Base-by-base conservation (phyloP, 164 flowering plant species). In the Kingdonia uniflora region DNA sequence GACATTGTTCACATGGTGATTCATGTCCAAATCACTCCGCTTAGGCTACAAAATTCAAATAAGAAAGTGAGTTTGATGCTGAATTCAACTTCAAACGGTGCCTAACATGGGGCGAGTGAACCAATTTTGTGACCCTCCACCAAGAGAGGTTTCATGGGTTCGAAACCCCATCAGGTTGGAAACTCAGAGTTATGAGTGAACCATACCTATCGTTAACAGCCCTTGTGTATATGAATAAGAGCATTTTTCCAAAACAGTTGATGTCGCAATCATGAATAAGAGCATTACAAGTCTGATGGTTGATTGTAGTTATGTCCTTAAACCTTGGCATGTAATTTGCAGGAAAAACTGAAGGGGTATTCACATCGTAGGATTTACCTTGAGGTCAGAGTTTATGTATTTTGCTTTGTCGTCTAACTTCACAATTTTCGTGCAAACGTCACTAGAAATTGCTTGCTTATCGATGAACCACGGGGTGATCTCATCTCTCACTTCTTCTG, bases 401-500 rank as follows among this genome's bases (percentile, higher is more conserved):
- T 59, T 68, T 13, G 87, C 87, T 8, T 64, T 72, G 33, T 65
- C 52, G 41, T 78, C 80, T 67, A 80, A 59, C 54, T 81, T 84
- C 38, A 54, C 52, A 39, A 84, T 81, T 49, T 81, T 81, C 42
- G 74, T 76, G 1, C 61, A 62, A 13, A 25, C 23, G 29, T 75
- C 78, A 54, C 81, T 81, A 57, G 54, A 41, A 57, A 84, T 76
- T 21, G 85, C 85, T 21, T 64, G 67, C 61, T 72, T 80, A 21
- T 75, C 73, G 11, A 74, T 65, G 58, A 80, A 84, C 84, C 82
- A 84, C 2, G 87, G 94, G 11, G 80, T 62, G 33, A 80, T 68
- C 55, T 84, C 92, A 10, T 63, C 80, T 65, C 84, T 76, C 42
- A 80, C 92, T 41, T 84, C 87, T 15, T 78, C 82, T 43, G 92